These are phyloP conservation scores for Tripidium arundinaceum DNA, from an alignment of 202 grass and related monocot species.

Conservation along the genomic window DNA sequence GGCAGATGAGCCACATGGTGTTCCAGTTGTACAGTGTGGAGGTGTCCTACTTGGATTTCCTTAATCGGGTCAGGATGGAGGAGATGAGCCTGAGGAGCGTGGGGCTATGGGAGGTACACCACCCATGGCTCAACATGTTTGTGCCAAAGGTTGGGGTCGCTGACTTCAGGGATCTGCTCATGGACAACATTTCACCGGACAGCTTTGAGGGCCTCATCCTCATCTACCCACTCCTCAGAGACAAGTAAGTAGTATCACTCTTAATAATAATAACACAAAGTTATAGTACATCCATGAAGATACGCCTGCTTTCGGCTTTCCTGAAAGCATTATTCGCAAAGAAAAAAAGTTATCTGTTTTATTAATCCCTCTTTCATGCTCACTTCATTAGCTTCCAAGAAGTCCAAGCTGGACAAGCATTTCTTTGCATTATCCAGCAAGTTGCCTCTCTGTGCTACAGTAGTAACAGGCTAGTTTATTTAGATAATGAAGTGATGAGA, in stretches of 20 bases:
- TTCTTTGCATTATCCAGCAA: conserved; percentile 45
- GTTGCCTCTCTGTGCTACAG: not conserved
- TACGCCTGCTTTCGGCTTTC: conserved; percentile 19
- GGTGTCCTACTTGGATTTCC: conserved; percentile 95
- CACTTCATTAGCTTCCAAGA: conserved; percentile 40
- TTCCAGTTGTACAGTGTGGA: conserved; percentile 74
- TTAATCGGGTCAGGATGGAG: conserved; percentile 93
- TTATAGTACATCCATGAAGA: conserved; percentile 21
- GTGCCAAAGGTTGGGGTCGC: conserved; percentile 75
- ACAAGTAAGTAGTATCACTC: conserved; percentile 77
- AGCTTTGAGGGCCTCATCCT: conserved; percentile 82
- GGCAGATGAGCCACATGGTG: conserved; percentile 66
- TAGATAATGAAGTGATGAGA: not conserved
- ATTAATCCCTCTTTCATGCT: conserved; percentile 28
- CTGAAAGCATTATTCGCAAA: conserved; percentile 23
- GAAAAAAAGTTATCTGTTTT: conserved; percentile 13
- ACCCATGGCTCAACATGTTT: conserved; percentile 99
- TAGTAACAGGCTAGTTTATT: not conserved
- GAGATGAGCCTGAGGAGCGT: conserved; percentile 70
- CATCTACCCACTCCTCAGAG: conserved; percentile 80
- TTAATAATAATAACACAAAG: not conserved
- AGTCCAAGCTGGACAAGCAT: conserved; percentile 20
- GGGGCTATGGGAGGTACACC: conserved; percentile 91
- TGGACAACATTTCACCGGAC: conserved; percentile 66
- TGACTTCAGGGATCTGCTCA: conserved; percentile 61